Percentiles rank a stretch among this genome's conserved stretches.
These are phyloP conservation scores for Casaregolazyma lundiana DNA, from an alignment of 1,139 yeast species.

Conservation along the genomic window DNA sequence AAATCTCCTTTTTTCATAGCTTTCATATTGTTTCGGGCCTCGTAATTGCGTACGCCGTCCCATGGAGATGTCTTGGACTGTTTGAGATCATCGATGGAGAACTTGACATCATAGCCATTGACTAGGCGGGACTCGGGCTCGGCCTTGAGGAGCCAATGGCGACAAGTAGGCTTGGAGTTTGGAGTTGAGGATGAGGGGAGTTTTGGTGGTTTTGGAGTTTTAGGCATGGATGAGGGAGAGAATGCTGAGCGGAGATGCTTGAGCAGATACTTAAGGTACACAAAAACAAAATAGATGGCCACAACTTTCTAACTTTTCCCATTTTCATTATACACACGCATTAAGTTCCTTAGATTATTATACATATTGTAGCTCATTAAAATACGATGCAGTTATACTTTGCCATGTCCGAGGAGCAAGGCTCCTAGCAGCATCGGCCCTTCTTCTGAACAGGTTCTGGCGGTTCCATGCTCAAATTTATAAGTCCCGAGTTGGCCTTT, in stretches of 20 bases:
- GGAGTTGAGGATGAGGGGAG: no score
- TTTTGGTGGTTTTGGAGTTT: background rate
- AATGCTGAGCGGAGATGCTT: no score
- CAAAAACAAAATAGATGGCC: no score
- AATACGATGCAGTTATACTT: background rate
- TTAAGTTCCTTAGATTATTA: background rate
- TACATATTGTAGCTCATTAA: background rate
- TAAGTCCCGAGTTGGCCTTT: slow-evolving; percentile 24
- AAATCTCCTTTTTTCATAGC: slow-evolving; percentile 44
- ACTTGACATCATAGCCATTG: slow-evolving; percentile 45
- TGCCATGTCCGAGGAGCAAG: background rate
- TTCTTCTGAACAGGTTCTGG: slow-evolving; percentile 8
- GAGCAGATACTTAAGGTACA: no score
- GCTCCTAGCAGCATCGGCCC: slow-evolving; percentile 8
- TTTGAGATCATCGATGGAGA: slow-evolving; percentile 43
- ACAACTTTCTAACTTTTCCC: background rate
- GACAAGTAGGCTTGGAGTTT: background rate
- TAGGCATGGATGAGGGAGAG: background rate
- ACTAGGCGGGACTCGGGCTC: slow-evolving; percentile 49
- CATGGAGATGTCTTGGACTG: slow-evolving; percentile 41
- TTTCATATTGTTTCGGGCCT: slow-evolving; percentile 48
- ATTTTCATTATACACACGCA: background rate
- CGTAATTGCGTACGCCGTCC: slow-evolving; percentile 56
- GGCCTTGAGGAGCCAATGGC: slow-evolving; percentile 49
- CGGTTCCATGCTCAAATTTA: slow-evolving; percentile 23